A percentile compares a stretch with the other conserved stretches of the same genome.
These are phyloP conservation scores for Mallotus repandus DNA, from an alignment of 441 rosid genomes.

Conservation along the genomic window DNA sequence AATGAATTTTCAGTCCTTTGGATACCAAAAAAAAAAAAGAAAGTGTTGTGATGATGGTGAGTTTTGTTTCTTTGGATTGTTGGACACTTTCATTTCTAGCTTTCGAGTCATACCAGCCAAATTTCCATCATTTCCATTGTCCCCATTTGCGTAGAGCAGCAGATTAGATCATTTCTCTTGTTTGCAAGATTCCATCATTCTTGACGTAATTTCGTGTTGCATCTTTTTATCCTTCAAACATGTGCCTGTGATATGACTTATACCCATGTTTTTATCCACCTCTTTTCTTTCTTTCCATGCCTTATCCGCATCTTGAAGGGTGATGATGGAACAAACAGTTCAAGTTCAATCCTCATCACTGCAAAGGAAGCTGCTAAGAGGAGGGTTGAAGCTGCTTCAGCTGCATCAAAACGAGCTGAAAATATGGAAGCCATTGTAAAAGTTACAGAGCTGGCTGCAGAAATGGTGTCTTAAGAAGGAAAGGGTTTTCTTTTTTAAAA, in stretches of 20 bases:
- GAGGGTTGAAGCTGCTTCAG: conserved; percentile 92
- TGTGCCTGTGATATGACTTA: not conserved
- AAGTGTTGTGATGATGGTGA: conserved; percentile 37
- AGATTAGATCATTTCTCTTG: not conserved
- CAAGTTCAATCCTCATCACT: conserved; percentile 67
- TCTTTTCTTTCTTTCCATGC: not conserved
- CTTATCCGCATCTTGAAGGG: conserved; percentile 45
- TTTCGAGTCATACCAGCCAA: not conserved
- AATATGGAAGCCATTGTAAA: conserved; percentile 88
- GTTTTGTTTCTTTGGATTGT: conserved; percentile 21
- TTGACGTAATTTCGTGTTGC: conserved; percentile 16
- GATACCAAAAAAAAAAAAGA: conserved; percentile 13
- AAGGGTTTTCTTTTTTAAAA: no score
- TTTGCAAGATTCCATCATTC: not conserved
- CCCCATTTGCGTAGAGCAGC: not conserved
- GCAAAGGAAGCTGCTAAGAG: conserved; percentile 91
- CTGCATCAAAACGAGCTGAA: conserved; percentile 91
- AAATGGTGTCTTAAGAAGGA: no score
- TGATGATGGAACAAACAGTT: conserved; percentile 48
- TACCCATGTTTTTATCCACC: not conserved
- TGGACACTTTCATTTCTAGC: conserved; percentile 5
- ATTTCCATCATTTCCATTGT: no score
- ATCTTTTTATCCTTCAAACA: not conserved
- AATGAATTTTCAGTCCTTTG: conserved; percentile 53
- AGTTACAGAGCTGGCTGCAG: conserved; percentile 97